Conservation (phyloP, 2,329 filamentous ascomycete genomes). For the Botryotinia narcissicola region DNA sequence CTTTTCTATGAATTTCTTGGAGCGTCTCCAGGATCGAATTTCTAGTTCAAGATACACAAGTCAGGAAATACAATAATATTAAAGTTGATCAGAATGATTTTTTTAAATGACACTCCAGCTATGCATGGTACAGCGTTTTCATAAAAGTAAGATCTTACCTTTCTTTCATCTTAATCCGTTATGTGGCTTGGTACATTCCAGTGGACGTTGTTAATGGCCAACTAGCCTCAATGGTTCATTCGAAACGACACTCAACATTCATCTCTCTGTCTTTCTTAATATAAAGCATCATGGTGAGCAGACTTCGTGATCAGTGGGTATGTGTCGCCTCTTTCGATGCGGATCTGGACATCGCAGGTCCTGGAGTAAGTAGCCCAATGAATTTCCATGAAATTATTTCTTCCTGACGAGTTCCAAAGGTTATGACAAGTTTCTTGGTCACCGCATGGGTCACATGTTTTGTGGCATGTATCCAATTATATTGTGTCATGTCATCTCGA, state of each 20-base stretch:
- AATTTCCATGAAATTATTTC: neutral
- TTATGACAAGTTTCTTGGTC: slow-evolving; percentile 21
- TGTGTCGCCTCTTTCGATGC: slow-evolving; percentile 17
- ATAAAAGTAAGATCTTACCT: neutral
- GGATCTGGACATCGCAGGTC: slow-evolving; percentile 24
- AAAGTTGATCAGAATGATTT: neutral
- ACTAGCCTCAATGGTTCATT: neutral
- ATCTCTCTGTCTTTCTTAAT: neutral
- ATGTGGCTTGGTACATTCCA: slow-evolving; percentile 15
- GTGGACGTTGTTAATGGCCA: neutral
- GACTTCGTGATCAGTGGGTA: slow-evolving; percentile 1
- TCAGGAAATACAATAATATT: neutral
- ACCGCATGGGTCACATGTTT: slow-evolving; percentile 24
- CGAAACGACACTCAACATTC: neutral
- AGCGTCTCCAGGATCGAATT: neutral
- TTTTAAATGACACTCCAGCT: no score
- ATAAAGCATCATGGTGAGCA: neutral
- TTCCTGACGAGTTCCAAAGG: slow-evolving; percentile 16
- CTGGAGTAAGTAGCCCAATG: slow-evolving; percentile 19
- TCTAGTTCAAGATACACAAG: neutral
- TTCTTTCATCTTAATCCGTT: neutral
- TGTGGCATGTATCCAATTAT: slow-evolving; percentile 21
- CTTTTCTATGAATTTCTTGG: neutral
- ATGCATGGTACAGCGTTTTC: neutral
- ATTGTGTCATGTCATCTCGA: slow-evolving; percentile 18